phyloP scores from a whole-genome alignment of 441 rosid species.

The Euphorbia neoarborescens region DNA sequence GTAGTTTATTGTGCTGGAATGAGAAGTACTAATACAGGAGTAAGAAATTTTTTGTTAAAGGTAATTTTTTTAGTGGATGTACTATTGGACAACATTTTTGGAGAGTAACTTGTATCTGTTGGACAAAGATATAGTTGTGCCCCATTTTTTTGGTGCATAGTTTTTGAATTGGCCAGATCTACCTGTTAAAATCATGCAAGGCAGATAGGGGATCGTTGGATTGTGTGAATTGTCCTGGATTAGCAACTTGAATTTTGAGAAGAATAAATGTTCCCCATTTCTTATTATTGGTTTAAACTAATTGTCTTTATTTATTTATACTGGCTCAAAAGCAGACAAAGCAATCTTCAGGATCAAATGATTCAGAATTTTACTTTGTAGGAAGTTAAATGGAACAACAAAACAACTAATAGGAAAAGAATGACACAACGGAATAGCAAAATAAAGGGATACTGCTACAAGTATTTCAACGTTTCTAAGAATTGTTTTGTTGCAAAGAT shows the following conservation, averaged over 20 bases:
- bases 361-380: no score
- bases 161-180: background rate
- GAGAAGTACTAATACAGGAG: conserved; percentile 14
- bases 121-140: background rate
- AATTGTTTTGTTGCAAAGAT: no score
- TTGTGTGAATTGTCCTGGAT: background rate
- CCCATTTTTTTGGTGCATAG: background rate
- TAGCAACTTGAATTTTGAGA: background rate
- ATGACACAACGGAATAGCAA: no score
- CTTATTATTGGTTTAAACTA: no score
- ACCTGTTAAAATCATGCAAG: background rate
- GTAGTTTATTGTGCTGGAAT: conserved; percentile 18
- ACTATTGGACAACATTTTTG: conserved; percentile 1
- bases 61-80: conserved; percentile 1
- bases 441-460: no score
- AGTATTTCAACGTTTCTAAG: no score
- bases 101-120: background rate
- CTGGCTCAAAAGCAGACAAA: no score
- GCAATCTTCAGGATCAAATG: no score
- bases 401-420: no score
- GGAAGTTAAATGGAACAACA: no score
- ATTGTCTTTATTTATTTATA: no score
- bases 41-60: conserved; percentile 19
- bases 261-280: no score
- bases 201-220: background rate